phyloP scores from a whole-genome alignment of 495 filamentous ascomycete genomes.

The Daldinia concentrica region DNA sequence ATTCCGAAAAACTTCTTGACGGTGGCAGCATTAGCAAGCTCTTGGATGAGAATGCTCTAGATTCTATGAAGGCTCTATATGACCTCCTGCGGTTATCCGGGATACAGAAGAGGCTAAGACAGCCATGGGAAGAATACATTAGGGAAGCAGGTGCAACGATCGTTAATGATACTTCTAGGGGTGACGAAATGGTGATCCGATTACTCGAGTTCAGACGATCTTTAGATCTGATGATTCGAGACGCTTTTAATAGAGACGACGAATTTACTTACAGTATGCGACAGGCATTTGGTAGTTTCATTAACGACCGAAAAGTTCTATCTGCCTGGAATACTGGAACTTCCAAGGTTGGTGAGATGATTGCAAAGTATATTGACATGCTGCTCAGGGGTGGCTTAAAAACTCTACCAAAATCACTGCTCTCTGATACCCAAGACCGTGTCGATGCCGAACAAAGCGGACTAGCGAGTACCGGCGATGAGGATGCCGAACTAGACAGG shows the following conservation, averaged over 20 bases:
- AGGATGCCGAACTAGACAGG: slow-evolving; percentile 87
- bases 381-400: slow-evolving; percentile 88
- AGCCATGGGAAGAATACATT: slow-evolving; percentile 82
- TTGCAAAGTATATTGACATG: slow-evolving; percentile 94
- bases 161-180: slow-evolving; percentile 78
- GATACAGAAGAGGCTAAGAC: slow-evolving; percentile 70
- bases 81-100: slow-evolving; percentile 71
- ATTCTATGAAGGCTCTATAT: slow-evolving; percentile 79
- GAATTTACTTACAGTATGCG: slow-evolving; percentile 77
- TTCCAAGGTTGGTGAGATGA: slow-evolving; percentile 96
- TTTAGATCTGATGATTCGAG: slow-evolving; percentile 75
- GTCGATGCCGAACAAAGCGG: slow-evolving; percentile 64
- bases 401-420: slow-evolving; percentile 70
- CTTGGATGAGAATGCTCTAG: slow-evolving; percentile 69
- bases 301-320: slow-evolving; percentile 81
- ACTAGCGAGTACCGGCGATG: slow-evolving; percentile 69
- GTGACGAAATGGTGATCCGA: slow-evolving; percentile 86
- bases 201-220: slow-evolving; percentile 83
- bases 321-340: slow-evolving; percentile 80
- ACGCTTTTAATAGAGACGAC: slow-evolving; percentile 78
- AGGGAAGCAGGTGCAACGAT: slow-evolving; percentile 77
- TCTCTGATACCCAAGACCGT: slow-evolving; percentile 60
- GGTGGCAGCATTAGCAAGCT: slow-evolving; percentile 71
- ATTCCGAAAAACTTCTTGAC: slow-evolving; percentile 69
- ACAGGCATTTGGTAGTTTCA: slow-evolving; percentile 86